phyloP scores from a whole-genome alignment of 2,329 filamentous ascomycete genomes.

The Fusarium paranaense region DNA sequence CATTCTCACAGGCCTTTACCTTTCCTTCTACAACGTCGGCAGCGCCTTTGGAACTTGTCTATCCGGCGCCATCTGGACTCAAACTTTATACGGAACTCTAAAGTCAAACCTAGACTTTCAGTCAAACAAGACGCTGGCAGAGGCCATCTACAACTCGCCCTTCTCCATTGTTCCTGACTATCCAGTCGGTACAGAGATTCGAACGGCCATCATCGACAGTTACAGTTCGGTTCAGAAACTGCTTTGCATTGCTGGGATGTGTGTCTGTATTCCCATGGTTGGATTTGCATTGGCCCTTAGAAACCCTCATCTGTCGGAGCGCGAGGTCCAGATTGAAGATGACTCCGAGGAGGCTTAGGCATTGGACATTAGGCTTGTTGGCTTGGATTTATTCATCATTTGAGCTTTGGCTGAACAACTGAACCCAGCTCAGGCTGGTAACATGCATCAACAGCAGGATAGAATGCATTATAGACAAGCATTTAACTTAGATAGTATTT shows the following conservation, averaged over 20 bases:
- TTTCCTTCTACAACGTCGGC: conserved; percentile 57
- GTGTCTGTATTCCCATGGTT: conserved; percentile 60
- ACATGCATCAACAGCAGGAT: not conserved
- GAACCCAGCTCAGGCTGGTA: not conserved
- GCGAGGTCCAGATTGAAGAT: conserved; percentile 42
- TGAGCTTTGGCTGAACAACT: not conserved
- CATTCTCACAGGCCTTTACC: conserved; percentile 53
- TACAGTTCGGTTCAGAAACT: conserved; percentile 59
- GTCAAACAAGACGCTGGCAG: conserved; percentile 50
- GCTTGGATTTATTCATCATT: not conserved
- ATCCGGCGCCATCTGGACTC: conserved; percentile 57
- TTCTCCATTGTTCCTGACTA: conserved; percentile 50
- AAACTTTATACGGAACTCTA: conserved; percentile 51
- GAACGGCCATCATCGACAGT: conserved; percentile 56
- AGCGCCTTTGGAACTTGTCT: conserved; percentile 55
- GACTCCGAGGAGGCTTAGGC: conserved; percentile 2
- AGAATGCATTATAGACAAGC: not conserved
- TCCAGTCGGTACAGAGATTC: conserved; percentile 57
- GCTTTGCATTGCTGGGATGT: conserved; percentile 59
- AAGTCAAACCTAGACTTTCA: conserved; percentile 49
- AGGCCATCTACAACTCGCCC: conserved; percentile 52
- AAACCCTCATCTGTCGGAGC: conserved; percentile 58
- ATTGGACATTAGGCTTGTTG: not conserved
- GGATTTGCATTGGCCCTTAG: conserved; percentile 56
- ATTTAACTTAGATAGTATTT: not conserved